Conservation (phyloP, 257 asterid species). For the Anisodus acutangulus region DNA sequence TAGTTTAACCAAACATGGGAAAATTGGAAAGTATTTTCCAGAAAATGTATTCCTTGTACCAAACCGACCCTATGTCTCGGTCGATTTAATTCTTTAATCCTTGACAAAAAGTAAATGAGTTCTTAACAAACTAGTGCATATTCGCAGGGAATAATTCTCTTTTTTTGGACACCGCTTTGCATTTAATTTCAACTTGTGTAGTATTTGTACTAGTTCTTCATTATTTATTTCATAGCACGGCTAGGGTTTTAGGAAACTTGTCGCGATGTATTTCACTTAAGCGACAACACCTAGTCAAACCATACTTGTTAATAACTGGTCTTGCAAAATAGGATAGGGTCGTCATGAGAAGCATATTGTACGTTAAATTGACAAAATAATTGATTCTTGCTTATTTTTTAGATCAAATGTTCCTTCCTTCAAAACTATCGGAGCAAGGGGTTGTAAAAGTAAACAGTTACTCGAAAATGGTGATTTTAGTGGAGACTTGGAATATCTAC, state of each 20-base stretch:
- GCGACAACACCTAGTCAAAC: neutral
- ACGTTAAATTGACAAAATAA: neutral
- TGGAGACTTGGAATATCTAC: neutral
- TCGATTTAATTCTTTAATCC: neutral
- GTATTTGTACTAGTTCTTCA: neutral
- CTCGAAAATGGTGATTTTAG: neutral
- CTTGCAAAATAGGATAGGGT: slow-evolving; percentile 1
- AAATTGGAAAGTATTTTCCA: no score
- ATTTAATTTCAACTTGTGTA: neutral
- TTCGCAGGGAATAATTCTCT: neutral
- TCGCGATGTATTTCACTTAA: neutral
- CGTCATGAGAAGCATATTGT: neutral
- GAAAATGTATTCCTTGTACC: no score
- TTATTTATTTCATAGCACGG: neutral
- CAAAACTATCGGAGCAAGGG: neutral
- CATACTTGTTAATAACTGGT: neutral
- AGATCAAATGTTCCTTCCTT: neutral
- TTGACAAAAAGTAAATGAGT: neutral
- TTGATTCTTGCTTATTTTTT: neutral
- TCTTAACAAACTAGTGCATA: neutral
- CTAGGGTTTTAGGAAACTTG: neutral
- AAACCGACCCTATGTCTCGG: neutral
- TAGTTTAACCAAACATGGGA: no score
- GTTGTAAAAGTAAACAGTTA: neutral
- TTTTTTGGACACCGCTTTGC: neutral